These are phyloP conservation scores for Casaregolazyma suthepensis DNA, from an alignment of 1,139 yeast species.

Conservation along the genomic window DNA sequence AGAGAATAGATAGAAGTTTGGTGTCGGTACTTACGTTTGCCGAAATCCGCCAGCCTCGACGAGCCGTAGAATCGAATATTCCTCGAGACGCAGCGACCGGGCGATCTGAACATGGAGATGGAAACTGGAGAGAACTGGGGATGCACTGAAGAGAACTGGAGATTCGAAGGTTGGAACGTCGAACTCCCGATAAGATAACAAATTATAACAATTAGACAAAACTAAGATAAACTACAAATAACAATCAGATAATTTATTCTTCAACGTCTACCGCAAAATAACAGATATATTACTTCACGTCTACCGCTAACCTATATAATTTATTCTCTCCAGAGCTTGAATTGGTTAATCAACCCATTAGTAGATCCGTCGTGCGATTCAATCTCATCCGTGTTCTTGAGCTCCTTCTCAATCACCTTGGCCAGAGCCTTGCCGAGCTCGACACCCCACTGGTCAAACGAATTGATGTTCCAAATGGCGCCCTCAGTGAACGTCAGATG, in stretches of 20 bases:
- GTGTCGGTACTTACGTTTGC: conserved; percentile 26
- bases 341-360: conserved; percentile 86
- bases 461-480: conserved; percentile 98
- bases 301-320: background rate
- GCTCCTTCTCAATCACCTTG: conserved; percentile 87
- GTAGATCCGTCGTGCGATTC: conserved; percentile 83
- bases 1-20: background rate
- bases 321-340: conserved; percentile 63
- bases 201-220: too few relatives aligned
- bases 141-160: too few relatives aligned
- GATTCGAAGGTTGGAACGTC: too few relatives aligned
- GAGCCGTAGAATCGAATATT: background rate
- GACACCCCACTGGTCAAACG: conserved; percentile 99
- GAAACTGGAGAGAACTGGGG: too few relatives aligned
- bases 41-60: conserved; percentile 47
- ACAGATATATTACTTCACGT: background rate
- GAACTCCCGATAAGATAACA: background rate
- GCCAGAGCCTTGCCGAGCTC: conserved; percentile 98
- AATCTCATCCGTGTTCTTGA: conserved; percentile 54
- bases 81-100: background rate
- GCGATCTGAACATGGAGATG: background rate
- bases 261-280: too few relatives aligned
- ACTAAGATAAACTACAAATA: too few relatives aligned
- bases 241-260: too few relatives aligned
- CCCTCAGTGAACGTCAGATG: conserved; percentile 97